Evolutionary conservation across 2,329 filamentous ascomycete genomes (phyloP).

Genomic region (Trichocomaceae sp.): DNA sequence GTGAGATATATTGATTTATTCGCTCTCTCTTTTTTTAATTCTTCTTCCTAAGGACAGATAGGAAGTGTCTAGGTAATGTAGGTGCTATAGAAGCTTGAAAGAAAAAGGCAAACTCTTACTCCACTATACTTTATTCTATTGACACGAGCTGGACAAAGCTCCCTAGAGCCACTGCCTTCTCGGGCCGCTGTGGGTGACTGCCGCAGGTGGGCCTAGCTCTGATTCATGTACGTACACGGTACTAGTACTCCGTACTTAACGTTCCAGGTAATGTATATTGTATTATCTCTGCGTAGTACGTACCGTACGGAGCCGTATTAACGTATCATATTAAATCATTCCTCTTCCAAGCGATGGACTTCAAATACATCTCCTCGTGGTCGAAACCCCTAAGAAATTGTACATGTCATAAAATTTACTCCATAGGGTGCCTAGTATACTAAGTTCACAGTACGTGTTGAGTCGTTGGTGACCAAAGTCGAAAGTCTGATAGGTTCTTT

Average conservation of each 20-base stretch:
- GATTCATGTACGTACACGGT: neutral
- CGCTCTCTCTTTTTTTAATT: neutral
- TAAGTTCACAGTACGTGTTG: neutral
- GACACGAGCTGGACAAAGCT: slow-evolving; percentile 9
- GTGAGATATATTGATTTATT: neutral
- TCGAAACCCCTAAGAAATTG: too few species aligned
- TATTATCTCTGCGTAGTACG: too few species aligned
- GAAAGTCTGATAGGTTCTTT: neutral
- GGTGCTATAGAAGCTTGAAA: neutral
- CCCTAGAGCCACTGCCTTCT: slow-evolving; percentile 9
- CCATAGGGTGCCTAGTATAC: neutral
- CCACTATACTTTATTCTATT: neutral
- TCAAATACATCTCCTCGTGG: too few species aligned
- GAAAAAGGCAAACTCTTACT: too few species aligned
- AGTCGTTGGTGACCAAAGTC: neutral
- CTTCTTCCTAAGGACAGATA: neutral
- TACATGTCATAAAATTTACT: neutral
- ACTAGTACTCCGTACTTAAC: neutral
- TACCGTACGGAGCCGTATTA: neutral
- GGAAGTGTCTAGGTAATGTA: too few species aligned
- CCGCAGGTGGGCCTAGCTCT: slow-evolving; percentile 5
- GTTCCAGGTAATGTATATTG: neutral
- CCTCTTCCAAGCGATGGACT: too few species aligned
- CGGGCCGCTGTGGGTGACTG: slow-evolving; percentile 10
- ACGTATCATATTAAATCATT: too few species aligned